Evolutionary conservation across 2,329 filamentous ascomycete species (phyloP), one percentile per base, ranked within the genome.

Genomic region (Neonectria coccinea): DNA sequence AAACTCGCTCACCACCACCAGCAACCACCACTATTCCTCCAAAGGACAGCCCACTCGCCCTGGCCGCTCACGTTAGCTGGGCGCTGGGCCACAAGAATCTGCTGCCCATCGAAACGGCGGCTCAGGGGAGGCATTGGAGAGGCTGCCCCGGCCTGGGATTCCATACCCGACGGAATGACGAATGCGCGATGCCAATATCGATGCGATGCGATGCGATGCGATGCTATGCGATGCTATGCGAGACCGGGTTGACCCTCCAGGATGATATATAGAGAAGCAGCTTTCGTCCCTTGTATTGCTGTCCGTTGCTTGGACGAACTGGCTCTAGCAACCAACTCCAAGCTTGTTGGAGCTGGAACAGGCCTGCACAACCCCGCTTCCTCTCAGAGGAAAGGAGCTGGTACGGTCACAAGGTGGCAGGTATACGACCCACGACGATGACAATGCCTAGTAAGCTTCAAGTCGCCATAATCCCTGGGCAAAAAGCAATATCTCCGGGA

Each of bases 1-100:
- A 44, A 52, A 59, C 56, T 58, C 25, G 29, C 56, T 54, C 51
- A 57, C 41, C 59, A 44, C 41, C 55, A 55, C 59, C 52, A 50
- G 52, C 52, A 58, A 44, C 41, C 50, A 55, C 59, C 52, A 50
- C 59, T 57, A 58, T 62, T 45, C 56, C 56, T 64, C 50, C 56
- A 51, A 64, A 51, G 56, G 60, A 63, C 62, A 60, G 56, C 50
- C 62, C 62, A 64, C 56, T 52, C 47, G 52, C 29, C 51, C 62
- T 50, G 52, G 57, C 42, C 39, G 22, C 52, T 64, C 62, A 45
- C 62, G 52, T 60, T 64, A 56, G 51, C 22, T 55, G 45, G 39
- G 16, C 14, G 36, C 36, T 59, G 50, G 54, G 29, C 41, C 54
- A 48, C 45, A 31, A 22, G 31, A 52, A 57, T 27, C 53, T 50